phyloP scores from a whole-genome alignment of 2,329 filamentous ascomycete genomes.

The Nakataea oryzae region DNA sequence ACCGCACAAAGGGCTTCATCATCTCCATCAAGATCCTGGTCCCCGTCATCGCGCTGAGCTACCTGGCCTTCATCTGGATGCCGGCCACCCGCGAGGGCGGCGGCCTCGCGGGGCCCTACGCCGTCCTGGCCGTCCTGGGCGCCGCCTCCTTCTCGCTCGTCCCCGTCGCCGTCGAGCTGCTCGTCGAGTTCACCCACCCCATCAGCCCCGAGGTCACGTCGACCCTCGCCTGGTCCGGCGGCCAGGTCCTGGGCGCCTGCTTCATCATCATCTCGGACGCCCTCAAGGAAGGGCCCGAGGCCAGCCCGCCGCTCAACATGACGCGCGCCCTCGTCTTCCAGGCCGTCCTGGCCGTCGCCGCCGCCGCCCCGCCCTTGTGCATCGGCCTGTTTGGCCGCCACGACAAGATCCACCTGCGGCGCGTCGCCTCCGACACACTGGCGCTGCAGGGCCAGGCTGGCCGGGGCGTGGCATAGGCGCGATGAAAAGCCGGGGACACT shows the following conservation, averaged over 20 bases:
- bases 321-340: slow-evolving; percentile 66
- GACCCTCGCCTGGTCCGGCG: slow-evolving; percentile 75
- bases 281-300: slow-evolving; percentile 44
- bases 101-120: slow-evolving; percentile 56
- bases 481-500: background rate
- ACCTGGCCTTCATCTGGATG: slow-evolving; percentile 75
- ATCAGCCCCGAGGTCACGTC: slow-evolving; percentile 77
- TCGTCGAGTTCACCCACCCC: slow-evolving; percentile 81
- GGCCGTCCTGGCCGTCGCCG: slow-evolving; percentile 56
- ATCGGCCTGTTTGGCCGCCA: slow-evolving; percentile 59
- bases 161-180: slow-evolving; percentile 75
- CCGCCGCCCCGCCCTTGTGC: slow-evolving; percentile 56
- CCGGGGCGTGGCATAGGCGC: background rate
- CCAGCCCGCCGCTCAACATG: slow-evolving; percentile 61
- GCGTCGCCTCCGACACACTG: slow-evolving; percentile 33
- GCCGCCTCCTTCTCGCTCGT: slow-evolving; percentile 71
- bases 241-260: slow-evolving; percentile 73
- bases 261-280: slow-evolving; percentile 80
- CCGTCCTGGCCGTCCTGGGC: slow-evolving; percentile 66
- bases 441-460: background rate
- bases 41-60: slow-evolving; percentile 62
- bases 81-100: slow-evolving; percentile 43
- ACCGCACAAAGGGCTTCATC: slow-evolving; percentile 74
- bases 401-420: slow-evolving; percentile 38
- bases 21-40: slow-evolving; percentile 62